Base-by-base conservation (phyloP, 2,329 filamentous ascomycete genomes). In the Apiospora hydei region DNA sequence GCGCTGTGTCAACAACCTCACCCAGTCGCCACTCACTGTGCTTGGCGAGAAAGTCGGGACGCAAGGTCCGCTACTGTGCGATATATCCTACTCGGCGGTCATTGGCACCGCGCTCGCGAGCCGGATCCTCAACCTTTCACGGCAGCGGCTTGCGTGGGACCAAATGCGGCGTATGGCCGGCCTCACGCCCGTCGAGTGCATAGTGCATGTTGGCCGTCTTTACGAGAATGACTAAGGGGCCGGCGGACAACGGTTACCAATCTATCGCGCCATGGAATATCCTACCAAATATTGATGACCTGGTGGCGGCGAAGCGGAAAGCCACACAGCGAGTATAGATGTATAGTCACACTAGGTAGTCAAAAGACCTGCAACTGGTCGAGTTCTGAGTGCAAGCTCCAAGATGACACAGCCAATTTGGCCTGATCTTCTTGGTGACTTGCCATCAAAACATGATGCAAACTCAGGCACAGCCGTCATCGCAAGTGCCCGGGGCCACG, bases 21-120 rank as follows among this genome's bases (percentile, higher is more conserved):
- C 73, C 70, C 73, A 71, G n/a, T 67, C 66, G 4, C 49, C 71
- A 0, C 26, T 74, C 69, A 72, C 72, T 26, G 47, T 74, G 4
- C 53, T 71, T 3, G 72, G 72, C 13, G 72, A 72, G 49, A 53
- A 69, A 13, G 61, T 75, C 26, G 49, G 49, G 49, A 16, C 14
- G 49, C 49, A 53, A 26, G 49, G 49, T 30, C 49, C 49, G 49
- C n/a, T 26, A 10, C 11, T 53, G 1, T 30, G 24, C 2, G 49
- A n/a, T 10, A 30, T 24, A 11, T 53, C 49, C 10, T 53, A 53
- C 49, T 53, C 49, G 49, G n/a, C 49, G n/a, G 49, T 26, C 49
- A 51, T 51, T 5, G 49, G 49, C n/a, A n/a, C 49, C 49, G 49
- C 49, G 24, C 49, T 53, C 49, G 49, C 49, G 24, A 24, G 49